These are phyloP conservation scores for Carpinus fangiana DNA, from an alignment of 306 rosid genomes.

Conservation along the genomic window DNA sequence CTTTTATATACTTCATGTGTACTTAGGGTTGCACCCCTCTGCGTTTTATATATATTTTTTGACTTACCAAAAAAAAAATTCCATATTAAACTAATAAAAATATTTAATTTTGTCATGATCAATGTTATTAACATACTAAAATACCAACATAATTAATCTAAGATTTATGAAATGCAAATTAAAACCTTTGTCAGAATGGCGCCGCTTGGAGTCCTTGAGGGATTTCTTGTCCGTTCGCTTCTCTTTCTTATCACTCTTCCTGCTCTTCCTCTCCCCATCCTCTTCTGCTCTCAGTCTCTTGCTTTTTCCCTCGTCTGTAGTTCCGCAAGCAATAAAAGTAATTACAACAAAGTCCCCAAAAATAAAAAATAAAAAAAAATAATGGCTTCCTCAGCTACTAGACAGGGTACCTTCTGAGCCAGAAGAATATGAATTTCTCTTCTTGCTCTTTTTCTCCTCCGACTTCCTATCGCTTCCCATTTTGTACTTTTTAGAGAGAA, in stretches of 20 bases:
- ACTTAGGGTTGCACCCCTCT: too few species aligned
- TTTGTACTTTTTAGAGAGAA: not conserved
- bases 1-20: too few species aligned
- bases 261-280: conserved; percentile 54
- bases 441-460: conserved; percentile 50
- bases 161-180: not conserved
- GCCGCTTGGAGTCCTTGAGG: conserved; percentile 59
- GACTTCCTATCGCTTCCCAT: conserved; percentile 89
- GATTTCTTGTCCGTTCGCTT: conserved; percentile 63
- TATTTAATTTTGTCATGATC: not conserved
- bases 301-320: conserved; percentile 58
- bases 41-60: too few species aligned
- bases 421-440: conserved; percentile 41
- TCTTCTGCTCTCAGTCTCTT: conserved; percentile 69
- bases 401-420: conserved; percentile 55
- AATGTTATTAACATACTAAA: not conserved
- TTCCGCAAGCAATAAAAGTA: conserved; percentile 16
- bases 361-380: not conserved
- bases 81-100: too few species aligned
- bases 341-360: not conserved
- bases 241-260: conserved; percentile 66
- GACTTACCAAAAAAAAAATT: not conserved
- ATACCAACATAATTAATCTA: not conserved
- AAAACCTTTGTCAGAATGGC: conserved; percentile 41
- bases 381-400: not conserved